phyloP scores from a whole-genome alignment of 1,284 basidiomycete species.

The Abortiporus biennis region DNA sequence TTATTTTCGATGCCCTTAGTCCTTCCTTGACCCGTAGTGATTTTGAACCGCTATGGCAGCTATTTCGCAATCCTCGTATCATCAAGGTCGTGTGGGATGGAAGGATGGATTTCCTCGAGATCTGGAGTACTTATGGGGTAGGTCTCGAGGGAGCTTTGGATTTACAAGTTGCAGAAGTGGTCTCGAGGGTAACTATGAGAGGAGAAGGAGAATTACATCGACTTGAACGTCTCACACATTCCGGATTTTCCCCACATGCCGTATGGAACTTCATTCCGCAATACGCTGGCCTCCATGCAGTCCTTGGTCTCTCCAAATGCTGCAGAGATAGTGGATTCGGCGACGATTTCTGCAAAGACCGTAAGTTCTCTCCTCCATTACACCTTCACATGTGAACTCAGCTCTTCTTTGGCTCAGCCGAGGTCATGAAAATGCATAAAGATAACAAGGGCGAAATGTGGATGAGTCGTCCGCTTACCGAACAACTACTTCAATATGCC shows the following conservation, averaged over 20 bases:
- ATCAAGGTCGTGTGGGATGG: constrained; percentile 42
- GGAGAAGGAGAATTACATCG: constrained; percentile 28
- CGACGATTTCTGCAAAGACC: constrained; percentile 20
- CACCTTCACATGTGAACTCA: background rate
- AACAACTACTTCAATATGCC: constrained; percentile 32
- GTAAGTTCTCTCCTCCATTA: constrained; percentile 16
- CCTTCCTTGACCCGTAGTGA: constrained; percentile 12
- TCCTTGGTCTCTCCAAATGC: constrained; percentile 22
- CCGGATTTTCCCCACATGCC: constrained; percentile 20
- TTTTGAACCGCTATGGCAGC: constrained; percentile 19
- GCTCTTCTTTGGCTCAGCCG: constrained; percentile 20
- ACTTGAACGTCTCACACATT: constrained; percentile 20
- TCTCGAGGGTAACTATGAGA: constrained; percentile 24
- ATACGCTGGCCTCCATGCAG: constrained; percentile 24
- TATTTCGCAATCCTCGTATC: constrained; percentile 24
- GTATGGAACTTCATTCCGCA: constrained; percentile 21
- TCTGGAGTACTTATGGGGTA: constrained; percentile 24
- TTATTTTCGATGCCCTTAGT: constrained; percentile 34
- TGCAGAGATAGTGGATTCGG: constrained; percentile 16
- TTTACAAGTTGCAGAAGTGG: constrained; percentile 31
- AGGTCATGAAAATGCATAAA: constrained; percentile 32
- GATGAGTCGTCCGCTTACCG: constrained; percentile 29
- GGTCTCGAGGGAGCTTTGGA: constrained; percentile 30
- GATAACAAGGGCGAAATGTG: constrained; percentile 25
- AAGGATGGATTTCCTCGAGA: constrained; percentile 35